These are phyloP conservation scores for Naganishia randhawae DNA, from an alignment of 768 basidiomycete genomes.

Conservation along the genomic window DNA sequence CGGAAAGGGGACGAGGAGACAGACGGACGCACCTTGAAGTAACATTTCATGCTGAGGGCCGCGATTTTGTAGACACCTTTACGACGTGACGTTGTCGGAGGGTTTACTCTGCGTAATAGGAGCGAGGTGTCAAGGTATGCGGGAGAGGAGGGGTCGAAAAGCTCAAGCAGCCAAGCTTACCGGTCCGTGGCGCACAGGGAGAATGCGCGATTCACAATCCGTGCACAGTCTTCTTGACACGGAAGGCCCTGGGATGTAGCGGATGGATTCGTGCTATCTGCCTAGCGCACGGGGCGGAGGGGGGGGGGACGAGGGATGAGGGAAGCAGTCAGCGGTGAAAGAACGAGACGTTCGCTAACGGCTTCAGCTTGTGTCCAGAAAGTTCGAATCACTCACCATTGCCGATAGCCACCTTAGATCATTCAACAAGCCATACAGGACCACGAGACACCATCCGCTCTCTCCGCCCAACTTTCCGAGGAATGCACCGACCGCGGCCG, in stretches of 20 bases:
- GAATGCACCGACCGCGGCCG: conserved; percentile 1
- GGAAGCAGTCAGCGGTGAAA: conserved; percentile 22
- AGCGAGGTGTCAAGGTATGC: conserved; percentile 11
- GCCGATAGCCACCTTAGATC: conserved; percentile 81
- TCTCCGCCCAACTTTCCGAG: neutral
- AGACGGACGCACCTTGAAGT: conserved; percentile 69
- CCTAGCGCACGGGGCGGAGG: neutral
- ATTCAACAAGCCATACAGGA: conserved; percentile 71
- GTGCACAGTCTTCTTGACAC: conserved; percentile 79
- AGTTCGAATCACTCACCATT: conserved; percentile 71
- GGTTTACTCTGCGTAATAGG: conserved; percentile 7
- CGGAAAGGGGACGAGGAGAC: neutral
- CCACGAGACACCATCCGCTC: conserved; percentile 69
- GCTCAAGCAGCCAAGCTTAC: conserved; percentile 49
- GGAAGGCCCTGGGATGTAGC: conserved; percentile 52
- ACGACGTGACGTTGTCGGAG: conserved; percentile 63
- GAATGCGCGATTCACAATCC: conserved; percentile 83
- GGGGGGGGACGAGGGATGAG: conserved; percentile 6
- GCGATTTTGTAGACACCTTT: conserved; percentile 95
- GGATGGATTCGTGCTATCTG: conserved; percentile 30
- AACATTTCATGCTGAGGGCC: conserved; percentile 82
- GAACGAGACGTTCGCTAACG: neutral
- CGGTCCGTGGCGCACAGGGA: conserved; percentile 81
- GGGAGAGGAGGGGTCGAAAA: conserved; percentile 42
- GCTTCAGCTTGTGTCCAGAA: no score